phyloP scores from a whole-genome alignment of 345 rosid species.

The Eucalyptus sp. region DNA sequence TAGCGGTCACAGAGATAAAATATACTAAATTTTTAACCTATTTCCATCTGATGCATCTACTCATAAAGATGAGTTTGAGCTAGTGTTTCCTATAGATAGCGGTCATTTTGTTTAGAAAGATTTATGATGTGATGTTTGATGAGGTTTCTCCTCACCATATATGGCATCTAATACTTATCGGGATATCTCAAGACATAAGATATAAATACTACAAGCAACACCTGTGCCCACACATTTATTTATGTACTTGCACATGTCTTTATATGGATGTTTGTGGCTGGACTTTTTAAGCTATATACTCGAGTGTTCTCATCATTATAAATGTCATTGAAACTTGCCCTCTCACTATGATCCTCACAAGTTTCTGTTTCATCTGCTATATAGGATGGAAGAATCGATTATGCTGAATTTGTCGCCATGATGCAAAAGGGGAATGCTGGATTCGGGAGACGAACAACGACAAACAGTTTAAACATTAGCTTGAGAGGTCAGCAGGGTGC shows the following conservation, averaged over 20 bases:
- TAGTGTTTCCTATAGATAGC: background rate
- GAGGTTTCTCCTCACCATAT: background rate
- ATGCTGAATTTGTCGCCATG: slow-evolving; percentile 95
- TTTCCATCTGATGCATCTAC: background rate
- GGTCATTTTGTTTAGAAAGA: background rate
- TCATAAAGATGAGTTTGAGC: background rate
- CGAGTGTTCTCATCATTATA: background rate
- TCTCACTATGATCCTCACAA: background rate
- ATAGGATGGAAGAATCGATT: slow-evolving; percentile 93
- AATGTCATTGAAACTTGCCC: background rate
- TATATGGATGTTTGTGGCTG: background rate
- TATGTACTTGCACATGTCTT: background rate
- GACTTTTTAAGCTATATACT: background rate
- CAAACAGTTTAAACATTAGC: slow-evolving; percentile 85
- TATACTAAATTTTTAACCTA: background rate
- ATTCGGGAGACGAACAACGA: slow-evolving; percentile 90
- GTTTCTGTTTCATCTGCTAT: background rate
- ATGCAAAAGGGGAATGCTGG: slow-evolving; percentile 97
- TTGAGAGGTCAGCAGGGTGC: slow-evolving; percentile 69
- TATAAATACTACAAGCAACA: background rate
- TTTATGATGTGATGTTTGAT: background rate
- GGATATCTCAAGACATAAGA: background rate
- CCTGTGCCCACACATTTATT: background rate
- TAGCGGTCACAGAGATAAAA: background rate
- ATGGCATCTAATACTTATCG: background rate